A percentile compares a stretch with the other conserved stretches of the same genome.
Conservation (phyloP, 208 protist species). For the Spongospora subterranea region DNA sequence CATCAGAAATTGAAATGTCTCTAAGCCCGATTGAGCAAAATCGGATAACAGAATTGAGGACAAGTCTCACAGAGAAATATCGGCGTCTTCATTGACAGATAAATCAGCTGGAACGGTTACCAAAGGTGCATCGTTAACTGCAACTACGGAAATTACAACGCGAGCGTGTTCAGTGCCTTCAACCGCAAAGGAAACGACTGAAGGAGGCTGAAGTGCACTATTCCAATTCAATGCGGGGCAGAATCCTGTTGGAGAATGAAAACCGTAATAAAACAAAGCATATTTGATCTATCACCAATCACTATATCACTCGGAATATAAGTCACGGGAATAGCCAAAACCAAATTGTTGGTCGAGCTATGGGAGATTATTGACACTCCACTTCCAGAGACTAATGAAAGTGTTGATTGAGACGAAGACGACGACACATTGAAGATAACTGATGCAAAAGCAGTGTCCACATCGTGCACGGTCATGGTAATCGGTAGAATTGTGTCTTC, state of each 20-base stretch:
- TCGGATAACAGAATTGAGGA: background rate
- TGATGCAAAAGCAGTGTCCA: background rate
- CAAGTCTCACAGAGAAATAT: background rate
- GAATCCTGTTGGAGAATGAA: background rate
- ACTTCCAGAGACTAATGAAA: background rate
- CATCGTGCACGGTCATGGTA: background rate
- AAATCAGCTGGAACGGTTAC: background rate
- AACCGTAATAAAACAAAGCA: background rate
- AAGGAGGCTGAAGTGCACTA: background rate
- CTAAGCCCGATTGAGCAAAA: background rate
- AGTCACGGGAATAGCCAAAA: background rate
- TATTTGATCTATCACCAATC: background rate
- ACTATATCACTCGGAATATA: background rate
- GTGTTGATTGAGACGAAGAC: background rate
- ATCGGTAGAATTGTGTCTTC: background rate
- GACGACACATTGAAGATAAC: background rate
- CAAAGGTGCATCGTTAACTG: constrained; percentile 31
- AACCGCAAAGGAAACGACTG: background rate
- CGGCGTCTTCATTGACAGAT: background rate
- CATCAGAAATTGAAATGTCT: background rate
- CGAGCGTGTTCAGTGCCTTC: background rate
- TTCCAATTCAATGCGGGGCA: constrained; percentile 38
- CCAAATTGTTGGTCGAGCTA: background rate
- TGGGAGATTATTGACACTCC: background rate
- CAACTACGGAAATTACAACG: background rate